phyloP scores from a whole-genome alignment of 306 rosid genomes.

The Ziziphus jujuba region DNA sequence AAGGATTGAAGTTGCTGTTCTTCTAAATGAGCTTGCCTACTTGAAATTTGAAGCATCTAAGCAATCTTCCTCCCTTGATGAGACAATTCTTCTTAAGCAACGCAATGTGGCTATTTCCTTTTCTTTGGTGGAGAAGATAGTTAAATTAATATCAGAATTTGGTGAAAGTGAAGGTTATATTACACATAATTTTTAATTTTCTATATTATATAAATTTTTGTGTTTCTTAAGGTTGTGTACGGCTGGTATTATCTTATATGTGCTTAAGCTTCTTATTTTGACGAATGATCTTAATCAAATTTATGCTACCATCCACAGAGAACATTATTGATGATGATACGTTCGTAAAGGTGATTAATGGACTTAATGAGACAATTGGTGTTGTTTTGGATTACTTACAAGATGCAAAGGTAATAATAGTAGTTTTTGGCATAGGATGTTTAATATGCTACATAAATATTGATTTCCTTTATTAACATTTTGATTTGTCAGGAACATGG shows the following conservation, averaged over 20 bases:
- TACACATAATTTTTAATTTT: no score
- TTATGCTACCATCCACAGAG: constrained; percentile 35
- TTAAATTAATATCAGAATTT: constrained; percentile 63
- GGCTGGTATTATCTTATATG: background rate
- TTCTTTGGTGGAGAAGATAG: constrained; percentile 83
- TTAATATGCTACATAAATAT: constrained; percentile 7
- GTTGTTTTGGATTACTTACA: constrained; percentile 79
- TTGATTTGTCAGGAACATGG: constrained; percentile 66
- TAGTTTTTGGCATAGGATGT: constrained; percentile 22
- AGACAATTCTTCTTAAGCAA: constrained; percentile 56
- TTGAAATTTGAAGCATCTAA: constrained; percentile 78
- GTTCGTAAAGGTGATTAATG: constrained; percentile 51
- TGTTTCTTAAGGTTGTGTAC: background rate
- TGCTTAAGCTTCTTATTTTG: constrained; percentile 7
- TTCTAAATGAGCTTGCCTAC: constrained; percentile 85
- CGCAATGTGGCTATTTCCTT: constrained; percentile 71
- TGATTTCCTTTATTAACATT: constrained; percentile 20
- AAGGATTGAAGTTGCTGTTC: constrained; percentile 91
- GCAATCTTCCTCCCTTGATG: constrained; percentile 51
- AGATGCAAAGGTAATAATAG: constrained; percentile 75
- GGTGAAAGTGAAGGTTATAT: constrained; percentile 62
- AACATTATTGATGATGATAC: constrained; percentile 59
- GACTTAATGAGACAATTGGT: constrained; percentile 76
- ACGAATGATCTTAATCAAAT: constrained; percentile 17
- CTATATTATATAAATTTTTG: no score